These are phyloP conservation scores for Niveomyces coronatus DNA, from an alignment of 2,329 filamentous ascomycete genomes.

Conservation along the genomic window DNA sequence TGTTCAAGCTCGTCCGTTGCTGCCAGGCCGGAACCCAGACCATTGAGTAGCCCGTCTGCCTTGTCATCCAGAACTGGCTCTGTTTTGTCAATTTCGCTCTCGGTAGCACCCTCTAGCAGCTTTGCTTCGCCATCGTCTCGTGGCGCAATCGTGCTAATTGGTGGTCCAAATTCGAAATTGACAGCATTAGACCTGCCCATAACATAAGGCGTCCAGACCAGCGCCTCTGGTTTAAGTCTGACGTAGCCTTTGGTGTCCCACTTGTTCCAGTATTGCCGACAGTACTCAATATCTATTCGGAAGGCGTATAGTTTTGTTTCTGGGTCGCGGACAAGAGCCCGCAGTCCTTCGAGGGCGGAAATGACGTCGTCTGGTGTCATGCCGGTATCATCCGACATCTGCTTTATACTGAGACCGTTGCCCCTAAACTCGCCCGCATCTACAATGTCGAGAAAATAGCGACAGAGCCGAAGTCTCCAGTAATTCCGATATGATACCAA, in stretches of 20 bases:
- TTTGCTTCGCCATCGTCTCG: slow-evolving; percentile 60
- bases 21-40: background rate
- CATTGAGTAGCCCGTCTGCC: no score
- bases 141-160: slow-evolving; percentile 76
- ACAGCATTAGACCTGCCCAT: slow-evolving; percentile 82
- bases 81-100: slow-evolving; percentile 13
- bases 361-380: slow-evolving; percentile 96
- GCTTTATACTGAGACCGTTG: slow-evolving; percentile 47
- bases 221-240: slow-evolving; percentile 64
- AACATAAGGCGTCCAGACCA: slow-evolving; percentile 94
- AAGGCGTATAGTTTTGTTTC: slow-evolving; percentile 83
- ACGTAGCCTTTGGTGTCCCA: slow-evolving; percentile 87
- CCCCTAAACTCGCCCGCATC: slow-evolving; percentile 22
- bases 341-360: slow-evolving; percentile 80
- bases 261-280: slow-evolving; percentile 75
- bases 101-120: slow-evolving; percentile 22
- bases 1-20: slow-evolving; percentile 16
- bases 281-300: slow-evolving; percentile 75
- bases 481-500: slow-evolving; percentile 96
- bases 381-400: slow-evolving; percentile 79
- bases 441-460: slow-evolving; percentile 56
- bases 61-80: slow-evolving; percentile 16
- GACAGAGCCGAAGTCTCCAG: slow-evolving; percentile 83
- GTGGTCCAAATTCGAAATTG: slow-evolving; percentile 72
- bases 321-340: slow-evolving; percentile 82